Conservation (phyloP, 257 asterid genomes). For the Apocynum venetum region DNA sequence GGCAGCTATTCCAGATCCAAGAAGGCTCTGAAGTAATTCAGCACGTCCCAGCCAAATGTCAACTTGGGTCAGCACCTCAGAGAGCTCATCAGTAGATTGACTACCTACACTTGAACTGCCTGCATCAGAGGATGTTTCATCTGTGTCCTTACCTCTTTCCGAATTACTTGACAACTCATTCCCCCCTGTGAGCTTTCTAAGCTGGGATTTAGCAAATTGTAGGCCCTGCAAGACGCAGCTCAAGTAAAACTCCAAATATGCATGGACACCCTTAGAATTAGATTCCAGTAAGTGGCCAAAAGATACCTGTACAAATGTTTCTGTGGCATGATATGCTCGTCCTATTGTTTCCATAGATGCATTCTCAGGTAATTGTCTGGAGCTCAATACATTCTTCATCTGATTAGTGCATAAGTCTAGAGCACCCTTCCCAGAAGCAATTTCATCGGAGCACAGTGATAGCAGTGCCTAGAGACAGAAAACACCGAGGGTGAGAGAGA, state of each 20-base stretch:
- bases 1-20: constrained; percentile 96
- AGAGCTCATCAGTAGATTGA: constrained; percentile 82
- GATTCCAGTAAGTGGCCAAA: constrained; percentile 23
- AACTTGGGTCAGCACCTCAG: constrained; percentile 73
- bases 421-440: constrained; percentile 82
- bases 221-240: constrained; percentile 56
- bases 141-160: constrained; percentile 73
- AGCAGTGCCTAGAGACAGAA: constrained; percentile 65
- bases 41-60: constrained; percentile 93
- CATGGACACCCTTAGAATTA: constrained; percentile 8
- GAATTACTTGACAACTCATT: constrained; percentile 67
- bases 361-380: constrained; percentile 71
- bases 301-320: constrained; percentile 88
- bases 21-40: constrained; percentile 89
- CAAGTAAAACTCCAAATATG: constrained; percentile 17
- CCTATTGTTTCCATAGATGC: constrained; percentile 94
- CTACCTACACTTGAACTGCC: constrained; percentile 91
- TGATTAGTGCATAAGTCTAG: constrained; percentile 80
- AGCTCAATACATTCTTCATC: constrained; percentile 79
- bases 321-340: constrained; percentile 95
- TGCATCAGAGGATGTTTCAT: constrained; percentile 90
- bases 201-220: constrained; percentile 77
- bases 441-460: constrained; percentile 81
- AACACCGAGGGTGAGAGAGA: constrained; percentile 17
- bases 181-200: constrained; percentile 77